Conservation (phyloP, 1,284 basidiomycete genomes). For the Volvariella volvacea region DNA sequence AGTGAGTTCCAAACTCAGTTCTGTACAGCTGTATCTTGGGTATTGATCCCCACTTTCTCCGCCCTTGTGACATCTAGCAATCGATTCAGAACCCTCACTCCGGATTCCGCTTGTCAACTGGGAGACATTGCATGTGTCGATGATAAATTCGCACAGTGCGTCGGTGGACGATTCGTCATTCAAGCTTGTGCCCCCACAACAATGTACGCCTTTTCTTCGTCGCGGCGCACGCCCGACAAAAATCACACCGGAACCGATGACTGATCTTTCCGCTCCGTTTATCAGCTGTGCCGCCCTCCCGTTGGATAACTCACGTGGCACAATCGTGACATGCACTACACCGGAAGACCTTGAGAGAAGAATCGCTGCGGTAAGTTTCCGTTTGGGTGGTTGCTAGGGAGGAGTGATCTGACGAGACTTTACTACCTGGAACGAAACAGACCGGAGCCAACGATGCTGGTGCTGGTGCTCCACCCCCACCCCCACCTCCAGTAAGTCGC, state of each 20-base stretch:
- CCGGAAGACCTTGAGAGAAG: slow-evolving; percentile 23
- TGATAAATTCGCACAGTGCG: slow-evolving; percentile 43
- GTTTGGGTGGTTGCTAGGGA: slow-evolving; percentile 4
- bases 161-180: slow-evolving; percentile 37
- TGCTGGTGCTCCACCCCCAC: slow-evolving; percentile 9
- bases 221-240: too few relatives aligned
- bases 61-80: too few relatives aligned
- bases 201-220: slow-evolving; percentile 27
- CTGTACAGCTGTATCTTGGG: slow-evolving; percentile 3
- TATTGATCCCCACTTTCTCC: slow-evolving; percentile 3
- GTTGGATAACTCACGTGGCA: slow-evolving; percentile 17
- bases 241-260: too few relatives aligned
- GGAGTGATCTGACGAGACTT: slow-evolving; percentile 10
- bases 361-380: slow-evolving; percentile 23
- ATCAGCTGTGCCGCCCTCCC: slow-evolving; percentile 50
- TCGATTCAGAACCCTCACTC: slow-evolving; percentile 36
- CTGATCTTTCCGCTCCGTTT: slow-evolving; percentile 1
- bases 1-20: slow-evolving; percentile 32
- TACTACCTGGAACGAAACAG: too few relatives aligned
- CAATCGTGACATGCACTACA: slow-evolving; percentile 19
- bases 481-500: slow-evolving; percentile 4
- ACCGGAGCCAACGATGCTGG: slow-evolving; percentile 3
- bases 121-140: slow-evolving; percentile 42
- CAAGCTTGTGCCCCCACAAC: slow-evolving; percentile 33
- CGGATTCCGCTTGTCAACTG: slow-evolving; percentile 33